Evolutionary conservation across 2,329 filamentous ascomycete genomes (phyloP).

Genomic region (Magnaporthiopsis incrustans): DNA sequence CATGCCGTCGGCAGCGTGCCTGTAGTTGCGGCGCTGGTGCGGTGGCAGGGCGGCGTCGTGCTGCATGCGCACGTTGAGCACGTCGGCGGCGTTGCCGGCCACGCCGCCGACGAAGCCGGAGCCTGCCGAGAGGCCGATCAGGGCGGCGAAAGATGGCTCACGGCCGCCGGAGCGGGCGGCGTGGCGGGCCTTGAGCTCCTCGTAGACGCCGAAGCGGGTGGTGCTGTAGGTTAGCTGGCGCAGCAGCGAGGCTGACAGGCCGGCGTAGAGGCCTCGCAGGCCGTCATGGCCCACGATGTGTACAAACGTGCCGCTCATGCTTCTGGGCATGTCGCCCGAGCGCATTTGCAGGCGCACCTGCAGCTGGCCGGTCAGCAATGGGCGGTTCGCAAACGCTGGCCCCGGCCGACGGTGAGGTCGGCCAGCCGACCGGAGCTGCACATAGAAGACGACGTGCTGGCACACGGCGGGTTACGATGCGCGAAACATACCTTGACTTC

Average conservation of each 20-base stretch:
- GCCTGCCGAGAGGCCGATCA: conserved; percentile 72
- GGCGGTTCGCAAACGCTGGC: not conserved
- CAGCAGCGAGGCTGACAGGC: conserved; percentile 84
- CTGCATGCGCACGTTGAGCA: conserved; percentile 98
- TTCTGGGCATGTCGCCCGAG: conserved; percentile 62
- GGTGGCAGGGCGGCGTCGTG: conserved; percentile 73
- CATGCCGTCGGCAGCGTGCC: conserved; percentile 79
- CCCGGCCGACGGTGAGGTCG: no score
- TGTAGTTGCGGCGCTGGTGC: conserved; percentile 76
- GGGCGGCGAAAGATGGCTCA: conserved; percentile 61
- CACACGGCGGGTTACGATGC: no score
- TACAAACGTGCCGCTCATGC: conserved; percentile 77
- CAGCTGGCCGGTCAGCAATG: conserved; percentile 1
- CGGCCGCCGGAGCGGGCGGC: conserved; percentile 31
- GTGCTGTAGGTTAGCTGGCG: conserved; percentile 96
- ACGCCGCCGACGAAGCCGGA: conserved; percentile 86
- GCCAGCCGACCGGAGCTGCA: no score
- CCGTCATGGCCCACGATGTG: conserved; percentile 75
- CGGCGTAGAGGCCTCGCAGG: conserved; percentile 74
- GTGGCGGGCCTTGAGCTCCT: conserved; percentile 73
- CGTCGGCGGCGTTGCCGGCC: conserved; percentile 89
- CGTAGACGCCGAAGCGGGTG: conserved; percentile 93
- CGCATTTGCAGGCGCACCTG: conserved; percentile 87
- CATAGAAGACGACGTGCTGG: no score
- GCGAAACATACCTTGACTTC: no score